These are phyloP conservation scores for Cutaneotrichosporon sp. DNA, from an alignment of 1,284 basidiomycete genomes.

Conservation along the genomic window DNA sequence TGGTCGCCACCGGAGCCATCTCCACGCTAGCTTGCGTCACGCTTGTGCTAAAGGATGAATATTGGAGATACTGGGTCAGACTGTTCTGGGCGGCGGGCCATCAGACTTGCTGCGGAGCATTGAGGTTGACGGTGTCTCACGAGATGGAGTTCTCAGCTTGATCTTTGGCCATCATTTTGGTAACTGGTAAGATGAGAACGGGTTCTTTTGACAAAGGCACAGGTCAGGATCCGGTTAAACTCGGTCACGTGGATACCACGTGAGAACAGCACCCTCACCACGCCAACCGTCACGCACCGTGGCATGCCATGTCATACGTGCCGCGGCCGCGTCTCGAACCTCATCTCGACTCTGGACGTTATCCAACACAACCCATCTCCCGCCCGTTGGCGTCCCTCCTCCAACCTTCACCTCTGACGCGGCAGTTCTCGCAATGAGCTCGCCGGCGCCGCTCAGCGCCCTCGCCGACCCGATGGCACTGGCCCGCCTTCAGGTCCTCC, in stretches of 20 bases:
- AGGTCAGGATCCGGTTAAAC: background rate
- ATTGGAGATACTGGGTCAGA: background rate
- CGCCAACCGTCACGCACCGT: background rate
- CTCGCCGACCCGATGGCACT: slow-evolving; percentile 48
- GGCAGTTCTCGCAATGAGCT: slow-evolving; percentile 5
- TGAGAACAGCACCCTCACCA: background rate
- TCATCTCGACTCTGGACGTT: background rate
- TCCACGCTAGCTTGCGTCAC: background rate
- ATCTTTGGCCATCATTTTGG: background rate
- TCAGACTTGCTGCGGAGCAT: background rate
- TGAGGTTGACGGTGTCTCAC: background rate
- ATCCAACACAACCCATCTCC: background rate
- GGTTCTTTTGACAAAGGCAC: background rate
- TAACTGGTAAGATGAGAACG: background rate
- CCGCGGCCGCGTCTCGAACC: background rate
- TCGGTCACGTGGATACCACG: background rate
- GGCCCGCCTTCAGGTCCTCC: slow-evolving; percentile 48
- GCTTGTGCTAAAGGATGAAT: background rate
- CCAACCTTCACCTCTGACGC: background rate
- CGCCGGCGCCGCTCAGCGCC: slow-evolving; percentile 15
- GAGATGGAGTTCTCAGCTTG: background rate
- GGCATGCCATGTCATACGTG: background rate
- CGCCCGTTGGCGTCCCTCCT: background rate
- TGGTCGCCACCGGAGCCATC: background rate
- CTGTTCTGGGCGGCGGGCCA: background rate